phyloP scores from a whole-genome alignment of 805 yeast genomes.

The Candida pini region DNA sequence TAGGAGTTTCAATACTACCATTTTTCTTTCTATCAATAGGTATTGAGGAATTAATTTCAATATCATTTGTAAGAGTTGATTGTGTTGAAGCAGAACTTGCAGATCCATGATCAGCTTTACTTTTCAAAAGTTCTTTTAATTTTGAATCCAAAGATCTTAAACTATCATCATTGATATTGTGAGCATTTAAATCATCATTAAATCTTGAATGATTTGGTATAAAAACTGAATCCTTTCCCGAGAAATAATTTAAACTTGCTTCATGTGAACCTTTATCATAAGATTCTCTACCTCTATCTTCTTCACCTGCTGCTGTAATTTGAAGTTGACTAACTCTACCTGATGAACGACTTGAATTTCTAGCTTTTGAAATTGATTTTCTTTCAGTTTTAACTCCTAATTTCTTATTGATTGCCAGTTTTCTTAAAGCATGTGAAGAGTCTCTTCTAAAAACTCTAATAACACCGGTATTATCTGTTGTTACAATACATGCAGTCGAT shows the following conservation, averaged over 20 bases:
- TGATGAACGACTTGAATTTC: slow-evolving; percentile 14
- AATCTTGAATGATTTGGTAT: no score
- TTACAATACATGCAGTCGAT: slow-evolving; percentile 50
- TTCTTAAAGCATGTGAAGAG: slow-evolving; percentile 47
- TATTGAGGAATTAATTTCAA: background rate
- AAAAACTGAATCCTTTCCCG: no score
- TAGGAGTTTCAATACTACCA: background rate
- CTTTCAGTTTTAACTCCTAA: slow-evolving; percentile 4
- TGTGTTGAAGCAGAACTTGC: no score
- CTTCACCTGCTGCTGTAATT: background rate
- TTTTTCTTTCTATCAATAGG: background rate
- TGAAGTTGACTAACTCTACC: slow-evolving; percentile 4
- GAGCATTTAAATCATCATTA: no score
- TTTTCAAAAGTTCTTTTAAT: background rate
- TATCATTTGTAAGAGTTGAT: no score
- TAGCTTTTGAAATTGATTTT: slow-evolving; percentile 10
- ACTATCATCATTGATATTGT: background rate
- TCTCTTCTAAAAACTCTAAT: slow-evolving; percentile 81
- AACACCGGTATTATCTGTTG: slow-evolving; percentile 68
- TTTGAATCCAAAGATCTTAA: slow-evolving; percentile 1
- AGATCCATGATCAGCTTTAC: background rate
- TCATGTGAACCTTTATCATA: slow-evolving; percentile 3
- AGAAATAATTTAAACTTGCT: slow-evolving; percentile 10
- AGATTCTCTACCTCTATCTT: slow-evolving; percentile 10
- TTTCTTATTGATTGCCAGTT: slow-evolving; percentile 15